Evolutionary conservation across 2,329 filamentous ascomycete species (phyloP), one percentile per base, ranked within the genome.

Genomic region (Colletotrichum melonis): DNA sequence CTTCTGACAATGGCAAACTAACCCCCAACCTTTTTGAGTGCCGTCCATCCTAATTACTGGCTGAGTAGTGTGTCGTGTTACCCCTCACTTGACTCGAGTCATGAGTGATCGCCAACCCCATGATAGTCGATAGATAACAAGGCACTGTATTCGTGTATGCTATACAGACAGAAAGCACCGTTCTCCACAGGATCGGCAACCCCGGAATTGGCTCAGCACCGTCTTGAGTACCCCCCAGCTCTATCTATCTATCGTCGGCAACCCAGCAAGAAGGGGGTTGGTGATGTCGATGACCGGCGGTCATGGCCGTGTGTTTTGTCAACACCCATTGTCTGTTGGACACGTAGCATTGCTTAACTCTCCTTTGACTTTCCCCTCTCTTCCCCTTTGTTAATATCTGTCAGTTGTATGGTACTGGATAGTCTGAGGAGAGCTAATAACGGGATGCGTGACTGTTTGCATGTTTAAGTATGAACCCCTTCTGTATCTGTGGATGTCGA

Each of bases 61-160:
- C 16, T 14, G 19, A 4, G 35, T 26, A 24, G 5, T 24, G 35
- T 30, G 46, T 55, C 62, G 54, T 49, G 16, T 24, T 55, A 64
- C 62, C 62, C 30, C 62, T 64, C 62, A 64, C 30, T 38, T 35
- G 62, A 26, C 46, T 26, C 52, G 49, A 64, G 28, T 64, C 62
- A 32, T 55, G 62, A 28, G 30, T 38, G 5, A 52, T 28, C 49
- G 55, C 22, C 24, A 46, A 26, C 54, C 52, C 54, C 6, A 22
- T n/a, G 38, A 22, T 16, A 55, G 30, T n/a, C 2, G 11, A 30
- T 16, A 54, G 62, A 38, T 52, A 26, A 24, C 30, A 35, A 49
- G 19, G 42, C 7, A 19, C 19, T 19, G 42, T 9, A n/a, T 35
- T 4, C 32, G 32, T 35, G 32, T n/a, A 49, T 22, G n/a, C 42